Percentiles rank a stretch among this genome's conserved stretches.
These are phyloP conservation scores for Neoarthrinium moseri DNA, from an alignment of 2,329 filamentous ascomycete species.

Conservation along the genomic window DNA sequence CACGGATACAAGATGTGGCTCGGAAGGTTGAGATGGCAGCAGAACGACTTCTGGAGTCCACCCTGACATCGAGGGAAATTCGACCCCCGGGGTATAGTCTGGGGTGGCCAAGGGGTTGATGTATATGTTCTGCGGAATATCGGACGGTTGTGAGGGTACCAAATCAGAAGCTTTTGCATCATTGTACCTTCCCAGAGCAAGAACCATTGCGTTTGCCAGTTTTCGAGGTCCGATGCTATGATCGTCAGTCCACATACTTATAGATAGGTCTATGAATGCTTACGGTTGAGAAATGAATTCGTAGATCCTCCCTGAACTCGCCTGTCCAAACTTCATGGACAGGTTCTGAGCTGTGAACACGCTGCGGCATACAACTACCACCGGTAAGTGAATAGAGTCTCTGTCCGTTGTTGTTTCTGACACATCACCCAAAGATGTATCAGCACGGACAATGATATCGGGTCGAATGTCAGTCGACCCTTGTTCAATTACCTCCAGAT, in stretches of 20 bases:
- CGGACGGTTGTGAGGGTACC: slow-evolving; percentile 9
- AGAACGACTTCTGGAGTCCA: background rate
- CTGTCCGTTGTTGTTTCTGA: slow-evolving; percentile 13
- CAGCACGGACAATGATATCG: slow-evolving; percentile 23
- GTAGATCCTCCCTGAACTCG: slow-evolving; percentile 16
- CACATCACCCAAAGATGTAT: slow-evolving; percentile 15
- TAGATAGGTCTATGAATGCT: slow-evolving; percentile 11
- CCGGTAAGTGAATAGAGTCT: slow-evolving; percentile 16
- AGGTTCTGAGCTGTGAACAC: slow-evolving; percentile 26
- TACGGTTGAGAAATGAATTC: slow-evolving; percentile 38
- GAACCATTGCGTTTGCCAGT: slow-evolving; percentile 29
- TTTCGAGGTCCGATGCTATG: slow-evolving; percentile 34
- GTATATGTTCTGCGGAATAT: background rate
- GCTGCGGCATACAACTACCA: slow-evolving; percentile 31
- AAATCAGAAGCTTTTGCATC: background rate
- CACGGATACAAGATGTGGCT: background rate
- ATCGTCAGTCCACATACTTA: background rate
- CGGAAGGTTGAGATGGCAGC: background rate
- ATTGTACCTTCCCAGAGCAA: background rate
- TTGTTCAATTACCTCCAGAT: slow-evolving; percentile 21
- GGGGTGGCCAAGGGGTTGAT: background rate
- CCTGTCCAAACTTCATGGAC: background rate
- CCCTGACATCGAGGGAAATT: background rate
- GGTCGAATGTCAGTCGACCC: slow-evolving; percentile 10
- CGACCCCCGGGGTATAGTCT: background rate